phyloP scores from a whole-genome alignment of 441 rosid species.

The Sinapis alba region DNA sequence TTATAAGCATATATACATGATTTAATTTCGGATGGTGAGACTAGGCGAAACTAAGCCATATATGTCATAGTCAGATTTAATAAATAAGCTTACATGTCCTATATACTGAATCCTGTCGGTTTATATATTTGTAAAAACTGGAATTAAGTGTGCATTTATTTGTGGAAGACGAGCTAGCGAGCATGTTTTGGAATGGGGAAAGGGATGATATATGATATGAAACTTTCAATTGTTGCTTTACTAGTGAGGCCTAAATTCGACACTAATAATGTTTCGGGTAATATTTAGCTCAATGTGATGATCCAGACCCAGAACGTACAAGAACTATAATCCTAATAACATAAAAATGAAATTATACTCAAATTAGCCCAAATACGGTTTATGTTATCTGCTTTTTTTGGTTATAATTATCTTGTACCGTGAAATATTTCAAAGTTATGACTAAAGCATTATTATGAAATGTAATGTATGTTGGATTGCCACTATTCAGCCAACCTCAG shows the following conservation, averaged over 20 bases:
- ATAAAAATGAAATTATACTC: background rate
- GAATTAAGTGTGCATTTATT: background rate
- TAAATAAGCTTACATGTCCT: background rate
- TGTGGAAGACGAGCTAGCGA: background rate
- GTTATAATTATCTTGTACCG: too few species aligned
- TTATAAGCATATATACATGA: background rate
- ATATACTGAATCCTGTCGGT: background rate
- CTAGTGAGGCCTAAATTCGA: background rate
- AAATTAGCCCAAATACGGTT: too few species aligned
- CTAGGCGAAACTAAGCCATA: background rate
- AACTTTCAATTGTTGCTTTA: background rate
- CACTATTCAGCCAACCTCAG: too few species aligned
- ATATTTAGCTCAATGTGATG: background rate
- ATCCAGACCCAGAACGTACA: background rate
- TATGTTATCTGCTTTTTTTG: too few species aligned
- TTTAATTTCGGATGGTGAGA: background rate
- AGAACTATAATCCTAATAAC: background rate
- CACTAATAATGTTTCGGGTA: background rate
- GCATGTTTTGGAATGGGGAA: too few species aligned
- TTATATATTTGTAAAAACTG: background rate
- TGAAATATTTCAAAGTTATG: too few species aligned
- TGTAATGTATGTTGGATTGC: too few species aligned
- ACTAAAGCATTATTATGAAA: too few species aligned
- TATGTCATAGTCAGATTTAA: background rate
- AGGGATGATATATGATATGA: too few species aligned